These are phyloP conservation scores for Tylopilus felleus DNA, from an alignment of 768 basidiomycete genomes.

Conservation along the genomic window DNA sequence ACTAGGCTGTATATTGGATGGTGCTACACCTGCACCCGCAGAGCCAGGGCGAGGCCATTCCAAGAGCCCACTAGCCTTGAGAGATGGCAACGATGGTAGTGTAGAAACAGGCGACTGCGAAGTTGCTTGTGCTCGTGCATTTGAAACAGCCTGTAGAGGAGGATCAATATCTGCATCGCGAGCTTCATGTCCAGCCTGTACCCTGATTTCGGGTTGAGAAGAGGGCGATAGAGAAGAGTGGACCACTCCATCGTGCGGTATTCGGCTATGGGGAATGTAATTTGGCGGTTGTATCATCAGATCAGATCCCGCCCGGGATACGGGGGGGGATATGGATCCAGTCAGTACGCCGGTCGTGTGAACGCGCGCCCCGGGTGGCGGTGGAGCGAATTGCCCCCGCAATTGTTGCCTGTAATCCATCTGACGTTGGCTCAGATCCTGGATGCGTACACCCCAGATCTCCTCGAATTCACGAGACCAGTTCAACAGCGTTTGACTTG, in stretches of 20 bases:
- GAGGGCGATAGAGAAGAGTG: slow-evolving; percentile 19
- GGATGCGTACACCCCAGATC: slow-evolving; percentile 59
- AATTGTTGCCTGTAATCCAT: slow-evolving; percentile 14
- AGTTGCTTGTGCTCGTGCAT: slow-evolving; percentile 17
- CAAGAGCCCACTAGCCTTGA: slow-evolving; percentile 71
- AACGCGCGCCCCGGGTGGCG: slow-evolving; percentile 25
- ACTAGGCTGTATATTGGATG: slow-evolving; percentile 9
- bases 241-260: slow-evolving; percentile 36
- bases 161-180: slow-evolving; percentile 33
- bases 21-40: slow-evolving; percentile 19
- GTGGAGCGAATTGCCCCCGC: slow-evolving; percentile 21
- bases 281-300: slow-evolving; percentile 25
- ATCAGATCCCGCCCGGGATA: slow-evolving; percentile 23
- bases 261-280: slow-evolving; percentile 32
- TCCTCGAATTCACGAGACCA: slow-evolving; percentile 67
- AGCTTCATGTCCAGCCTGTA: slow-evolving; percentile 18
- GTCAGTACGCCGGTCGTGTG: slow-evolving; percentile 10
- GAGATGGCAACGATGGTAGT: slow-evolving; percentile 62
- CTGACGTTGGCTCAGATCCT: slow-evolving; percentile 39
- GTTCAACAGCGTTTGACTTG: slow-evolving; percentile 44
- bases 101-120: slow-evolving; percentile 9
- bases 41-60: slow-evolving; percentile 51
- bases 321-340: slow-evolving; percentile 21
- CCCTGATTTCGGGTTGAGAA: slow-evolving; percentile 19
- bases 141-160: slow-evolving; percentile 25